Base-by-base conservation (phyloP, 108 stramenopile genomes). In the Cyclotella cryptica region DNA sequence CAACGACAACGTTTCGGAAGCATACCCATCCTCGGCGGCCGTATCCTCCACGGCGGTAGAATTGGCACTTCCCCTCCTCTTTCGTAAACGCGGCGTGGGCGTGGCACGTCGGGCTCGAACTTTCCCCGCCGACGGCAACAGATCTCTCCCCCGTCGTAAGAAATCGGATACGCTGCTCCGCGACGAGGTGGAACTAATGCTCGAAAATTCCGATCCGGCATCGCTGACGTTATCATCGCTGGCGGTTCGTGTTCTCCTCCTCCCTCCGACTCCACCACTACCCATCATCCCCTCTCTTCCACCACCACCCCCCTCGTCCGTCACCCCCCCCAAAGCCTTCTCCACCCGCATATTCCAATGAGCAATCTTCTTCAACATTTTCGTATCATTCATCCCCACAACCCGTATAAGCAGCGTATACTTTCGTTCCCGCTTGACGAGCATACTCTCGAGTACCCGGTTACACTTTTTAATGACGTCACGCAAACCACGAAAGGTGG, bases 401-500 rank as follows among this genome's bases (percentile, higher is more conserved):
- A 95, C 72, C 11, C 92, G 87, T 72, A 93, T 90, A 71, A 93
- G 85, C 28, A 95, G 79, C 1, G 92, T 92, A 72, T 94, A 94
- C 51, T 89, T 86, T 15, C 90, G 75, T 58, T 94, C 93, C 30
- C 93, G 66, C 30, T 89, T 66, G 3, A 94, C 91, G 17, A 94
- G 66, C 93, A 94, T 92, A 26, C 81, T 81, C 60, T 94, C 93
- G 69, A 94, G 61, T 12, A 94, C 90, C 80, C 89, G 87, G 73
- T 94, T 94, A 64, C 93, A 92, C 65, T 90, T 92, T 70, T 92
- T 94, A 74, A 94, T 94, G 10, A 94, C 93, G 81, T 94, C 93
- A 19, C 93, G 87, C 24, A 94, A 62, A 39, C 88, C 88, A 45
- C 92, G 89, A 69, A 94, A 94, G 60, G 90, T 88, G 21, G 89